phyloP scores from a whole-genome alignment of 495 filamentous ascomycete species.

The Penicillium coprophilum region DNA sequence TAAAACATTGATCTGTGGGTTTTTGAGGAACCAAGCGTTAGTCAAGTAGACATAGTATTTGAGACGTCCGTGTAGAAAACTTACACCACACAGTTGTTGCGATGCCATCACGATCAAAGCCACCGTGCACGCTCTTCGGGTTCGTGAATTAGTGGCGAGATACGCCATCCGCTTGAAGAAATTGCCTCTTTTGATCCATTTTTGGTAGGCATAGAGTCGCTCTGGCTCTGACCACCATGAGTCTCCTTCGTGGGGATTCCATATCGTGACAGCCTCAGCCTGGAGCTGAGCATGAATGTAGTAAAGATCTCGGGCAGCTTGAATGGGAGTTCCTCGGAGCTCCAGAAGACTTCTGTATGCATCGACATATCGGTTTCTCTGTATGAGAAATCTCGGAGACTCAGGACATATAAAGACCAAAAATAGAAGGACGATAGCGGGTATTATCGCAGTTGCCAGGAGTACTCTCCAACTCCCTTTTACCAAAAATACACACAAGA shows the following conservation, averaged over 20 bases:
- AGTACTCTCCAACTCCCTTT: slow-evolving; percentile 65
- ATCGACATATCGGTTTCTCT: background rate
- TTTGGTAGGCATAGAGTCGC: background rate
- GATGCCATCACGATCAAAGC: background rate
- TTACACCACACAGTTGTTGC: background rate
- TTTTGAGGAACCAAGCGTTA: background rate
- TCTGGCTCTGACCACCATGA: background rate
- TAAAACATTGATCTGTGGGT: background rate
- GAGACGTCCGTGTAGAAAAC: background rate
- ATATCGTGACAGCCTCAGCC: background rate
- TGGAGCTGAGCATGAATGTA: background rate
- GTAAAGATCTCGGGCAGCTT: background rate
- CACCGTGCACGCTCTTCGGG: background rate
- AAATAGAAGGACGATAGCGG: slow-evolving; percentile 53
- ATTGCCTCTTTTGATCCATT: background rate
- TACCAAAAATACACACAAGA: slow-evolving; percentile 54
- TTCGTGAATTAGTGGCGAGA: background rate
- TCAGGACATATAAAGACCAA: background rate
- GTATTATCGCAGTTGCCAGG: slow-evolving; percentile 68
- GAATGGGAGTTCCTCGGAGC: background rate
- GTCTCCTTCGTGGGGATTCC: background rate
- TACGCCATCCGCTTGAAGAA: background rate
- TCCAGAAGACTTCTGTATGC: background rate
- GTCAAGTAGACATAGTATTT: background rate
- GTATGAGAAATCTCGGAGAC: background rate